Evolutionary conservation across 345 rosid genomes (phyloP).

Genomic region (Psidium friedrichsthalianum): DNA sequence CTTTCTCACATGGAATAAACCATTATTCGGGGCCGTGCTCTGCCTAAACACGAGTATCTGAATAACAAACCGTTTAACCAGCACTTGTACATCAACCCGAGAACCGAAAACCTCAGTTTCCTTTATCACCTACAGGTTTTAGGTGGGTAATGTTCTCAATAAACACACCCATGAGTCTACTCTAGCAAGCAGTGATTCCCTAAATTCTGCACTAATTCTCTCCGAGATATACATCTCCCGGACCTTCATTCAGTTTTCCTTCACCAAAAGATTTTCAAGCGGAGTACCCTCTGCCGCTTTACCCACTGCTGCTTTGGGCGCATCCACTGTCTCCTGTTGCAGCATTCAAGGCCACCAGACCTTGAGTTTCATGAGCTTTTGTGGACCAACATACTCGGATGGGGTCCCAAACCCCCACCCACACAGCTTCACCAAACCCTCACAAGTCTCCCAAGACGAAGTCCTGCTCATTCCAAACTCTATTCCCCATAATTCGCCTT

Average conservation of each 20-base stretch:
- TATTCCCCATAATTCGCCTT: constrained; percentile 96
- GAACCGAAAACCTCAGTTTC: constrained; percentile 90
- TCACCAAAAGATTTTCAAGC: constrained; percentile 63
- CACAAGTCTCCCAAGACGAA: constrained; percentile 88
- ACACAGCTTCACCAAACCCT: constrained; percentile 84
- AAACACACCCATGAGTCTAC: constrained; percentile 86
- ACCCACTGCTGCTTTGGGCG: constrained; percentile 18
- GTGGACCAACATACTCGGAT: constrained; percentile 85
- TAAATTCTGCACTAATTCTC: constrained; percentile 84
- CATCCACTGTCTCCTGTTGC: constrained; percentile 50
- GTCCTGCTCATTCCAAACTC: constrained; percentile 90
- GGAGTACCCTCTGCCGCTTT: constrained; percentile 36
- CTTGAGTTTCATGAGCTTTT: constrained; percentile 53
- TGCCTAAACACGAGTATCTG: constrained; percentile 55
- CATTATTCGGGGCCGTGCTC: constrained; percentile 86
- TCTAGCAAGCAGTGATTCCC: constrained; percentile 88
- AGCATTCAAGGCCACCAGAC: constrained; percentile 94
- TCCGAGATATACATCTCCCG: constrained; percentile 91
- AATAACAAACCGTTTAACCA: constrained; percentile 69
- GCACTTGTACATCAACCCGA: constrained; percentile 62
- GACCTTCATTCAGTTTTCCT: constrained; percentile 78
- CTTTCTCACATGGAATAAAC: constrained; percentile 87
- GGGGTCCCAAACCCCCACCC: constrained; percentile 99
- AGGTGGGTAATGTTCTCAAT: constrained; percentile 68
- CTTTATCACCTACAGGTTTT: constrained; percentile 62